These are phyloP conservation scores for Blumeria graminis DNA, from an alignment of 2,329 filamentous ascomycete genomes.

Conservation along the genomic window DNA sequence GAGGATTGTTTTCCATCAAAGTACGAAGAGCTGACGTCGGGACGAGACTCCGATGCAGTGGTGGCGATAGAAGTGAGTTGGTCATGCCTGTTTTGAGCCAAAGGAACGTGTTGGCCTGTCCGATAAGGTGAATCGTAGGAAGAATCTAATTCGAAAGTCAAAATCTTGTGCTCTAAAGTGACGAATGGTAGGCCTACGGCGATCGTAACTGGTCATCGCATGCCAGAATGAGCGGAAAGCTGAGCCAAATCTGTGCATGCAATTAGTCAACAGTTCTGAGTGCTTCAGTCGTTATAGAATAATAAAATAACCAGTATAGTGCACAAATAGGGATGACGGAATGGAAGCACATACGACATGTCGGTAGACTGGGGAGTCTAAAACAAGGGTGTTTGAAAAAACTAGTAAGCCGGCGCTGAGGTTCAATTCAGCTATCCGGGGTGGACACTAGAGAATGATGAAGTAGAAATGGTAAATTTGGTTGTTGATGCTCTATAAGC, in stretches of 20 bases:
- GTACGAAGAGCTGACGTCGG: conserved; percentile 60
- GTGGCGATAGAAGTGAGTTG: conserved; percentile 75
- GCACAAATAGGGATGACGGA: background rate
- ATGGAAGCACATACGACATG: background rate
- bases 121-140: conserved; percentile 82
- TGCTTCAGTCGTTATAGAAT: background rate
- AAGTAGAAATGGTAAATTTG: no score
- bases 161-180: conserved; percentile 8
- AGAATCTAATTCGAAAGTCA: conserved; percentile 46
- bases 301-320: background rate
- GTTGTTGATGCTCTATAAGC: no score
- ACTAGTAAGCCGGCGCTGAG: no score
- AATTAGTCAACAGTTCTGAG: background rate
- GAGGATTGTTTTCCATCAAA: conserved; percentile 42
- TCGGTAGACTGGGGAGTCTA: background rate
- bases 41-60: conserved; percentile 61
- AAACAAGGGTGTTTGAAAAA: no score
- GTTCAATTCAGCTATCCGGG: no score
- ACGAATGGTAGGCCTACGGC: conserved; percentile 25
- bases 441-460: no score
- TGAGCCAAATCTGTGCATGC: conserved; percentile 28
- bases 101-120: conserved; percentile 69
- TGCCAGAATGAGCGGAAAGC: conserved; percentile 90
- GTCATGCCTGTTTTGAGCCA: conserved; percentile 58
- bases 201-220: conserved; percentile 46